These are phyloP conservation scores for Epichloe typhina DNA, from an alignment of 2,329 filamentous ascomycete species.

Conservation along the genomic window DNA sequence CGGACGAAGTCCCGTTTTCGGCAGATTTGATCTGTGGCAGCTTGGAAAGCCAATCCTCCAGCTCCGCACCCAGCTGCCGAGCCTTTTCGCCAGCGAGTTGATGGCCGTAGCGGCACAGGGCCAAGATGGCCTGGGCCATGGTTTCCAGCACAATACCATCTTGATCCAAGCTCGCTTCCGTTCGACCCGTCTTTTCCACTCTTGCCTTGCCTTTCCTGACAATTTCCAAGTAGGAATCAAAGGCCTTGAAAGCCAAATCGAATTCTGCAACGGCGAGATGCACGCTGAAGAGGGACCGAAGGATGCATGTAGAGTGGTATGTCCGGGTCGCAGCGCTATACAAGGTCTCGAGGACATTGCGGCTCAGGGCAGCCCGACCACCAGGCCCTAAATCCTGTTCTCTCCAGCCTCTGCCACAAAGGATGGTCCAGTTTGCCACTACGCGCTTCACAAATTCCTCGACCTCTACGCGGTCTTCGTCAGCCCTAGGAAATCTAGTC, in stretches of 20 bases:
- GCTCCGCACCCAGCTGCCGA: constrained; percentile 51
- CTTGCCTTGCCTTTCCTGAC: constrained; percentile 74
- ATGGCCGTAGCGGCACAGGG: constrained; percentile 73
- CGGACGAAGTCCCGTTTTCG: constrained; percentile 16
- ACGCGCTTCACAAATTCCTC: constrained; percentile 71
- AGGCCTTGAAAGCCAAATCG: constrained; percentile 77
- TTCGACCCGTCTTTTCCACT: constrained; percentile 62
- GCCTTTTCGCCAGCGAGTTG: constrained; percentile 67
- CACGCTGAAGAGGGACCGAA: constrained; percentile 76
- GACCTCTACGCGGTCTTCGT: constrained; percentile 63
- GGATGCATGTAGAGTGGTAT: constrained; percentile 83
- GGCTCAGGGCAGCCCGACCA: constrained; percentile 61
- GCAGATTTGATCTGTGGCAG: constrained; percentile 22
- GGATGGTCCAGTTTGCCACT: constrained; percentile 71
- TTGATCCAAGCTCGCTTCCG: constrained; percentile 60
- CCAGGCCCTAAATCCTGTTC: constrained; percentile 71
- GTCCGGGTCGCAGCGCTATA: constrained; percentile 88
- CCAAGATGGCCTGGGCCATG: constrained; percentile 63
- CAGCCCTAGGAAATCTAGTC: constrained; percentile 72
- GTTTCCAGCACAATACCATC: constrained; percentile 67
- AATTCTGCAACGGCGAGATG: constrained; percentile 85
- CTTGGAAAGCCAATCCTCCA: constrained; percentile 65
- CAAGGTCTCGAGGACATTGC: constrained; percentile 70
- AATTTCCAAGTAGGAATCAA: constrained; percentile 85
- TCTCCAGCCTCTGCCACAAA: constrained; percentile 69